Evolutionary conservation across 202 grass and related monocot genomes (phyloP), one percentile per base, ranked within the genome.

Genomic region (Carex sylvatica): DNA sequence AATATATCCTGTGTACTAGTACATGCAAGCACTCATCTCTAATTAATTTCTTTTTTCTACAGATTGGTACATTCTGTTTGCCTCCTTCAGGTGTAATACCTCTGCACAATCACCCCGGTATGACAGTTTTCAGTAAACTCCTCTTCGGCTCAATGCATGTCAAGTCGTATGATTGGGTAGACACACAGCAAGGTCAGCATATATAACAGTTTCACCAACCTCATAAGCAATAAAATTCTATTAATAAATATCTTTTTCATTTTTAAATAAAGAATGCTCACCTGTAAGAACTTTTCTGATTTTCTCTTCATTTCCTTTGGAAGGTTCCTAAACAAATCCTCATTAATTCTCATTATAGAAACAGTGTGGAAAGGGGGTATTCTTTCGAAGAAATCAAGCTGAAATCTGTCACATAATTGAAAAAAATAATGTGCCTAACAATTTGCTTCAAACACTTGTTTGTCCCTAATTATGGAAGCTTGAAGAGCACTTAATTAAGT

Each of bases 51-150:
- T 26, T 9, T 62, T 18, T 11, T 80, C 70, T 86, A 19, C 88
- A 97, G 93, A 97, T 97, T 73, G 88, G 89, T 11, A 91, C 93
- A 70, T 83, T 97, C 24, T 94, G 92, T 55, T 49, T 97, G 46
- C 94, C 94, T 11, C 80, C 61, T 22, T 88, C 87, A 38, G 91
- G 88, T 3, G 85, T 92, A 9, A 94, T 97, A 56, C 94, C 94
- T 49, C 94, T 97, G 0, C 94, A 97, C 66, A 90, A 97, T 52
- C 94, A 97, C 71, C 94, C 94, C 0, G 91, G 89, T 6, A 97
- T 97, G 94, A 97, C 91, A 2, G 94, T 97, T 47, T 97, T 97
- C 70, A 97, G 83, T 76, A 97, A 97, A 33, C 84, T 97, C 10
- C 89, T 97, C 13, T 84, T 94, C 0, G 94, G 94, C 3, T 86